phyloP scores from a whole-genome alignment of 768 basidiomycete species.

The Collybiopsis luxurians region DNA sequence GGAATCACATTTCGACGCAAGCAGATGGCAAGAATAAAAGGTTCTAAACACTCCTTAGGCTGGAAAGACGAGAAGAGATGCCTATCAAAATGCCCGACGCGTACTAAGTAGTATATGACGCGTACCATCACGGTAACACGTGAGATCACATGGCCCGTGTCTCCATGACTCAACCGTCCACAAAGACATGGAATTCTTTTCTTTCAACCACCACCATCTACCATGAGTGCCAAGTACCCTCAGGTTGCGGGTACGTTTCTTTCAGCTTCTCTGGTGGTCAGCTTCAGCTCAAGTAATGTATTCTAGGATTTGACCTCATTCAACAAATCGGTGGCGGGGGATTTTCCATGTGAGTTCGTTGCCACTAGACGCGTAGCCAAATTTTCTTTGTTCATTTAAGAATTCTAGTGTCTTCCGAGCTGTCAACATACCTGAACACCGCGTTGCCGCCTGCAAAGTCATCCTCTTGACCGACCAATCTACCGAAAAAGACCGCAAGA shows the following conservation, averaged over 20 bases:
- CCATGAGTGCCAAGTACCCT: neutral
- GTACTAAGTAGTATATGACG: too few relatives aligned
- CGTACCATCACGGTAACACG: too few relatives aligned
- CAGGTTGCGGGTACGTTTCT: neutral
- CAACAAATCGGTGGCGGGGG: slow-evolving; percentile 85
- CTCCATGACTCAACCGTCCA: too few relatives aligned
- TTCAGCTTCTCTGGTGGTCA: neutral
- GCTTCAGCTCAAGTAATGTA: neutral
- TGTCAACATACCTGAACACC: slow-evolving; percentile 60
- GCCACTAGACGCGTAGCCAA: neutral
- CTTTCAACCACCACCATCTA: neutral
- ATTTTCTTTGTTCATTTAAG: neutral
- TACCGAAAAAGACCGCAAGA: slow-evolving; percentile 70
- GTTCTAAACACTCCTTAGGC: too few relatives aligned
- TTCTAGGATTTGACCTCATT: slow-evolving; percentile 66
- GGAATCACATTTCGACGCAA: too few relatives aligned
- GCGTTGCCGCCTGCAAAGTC: slow-evolving; percentile 87
- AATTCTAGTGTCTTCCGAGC: slow-evolving; percentile 75
- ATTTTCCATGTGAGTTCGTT: slow-evolving; percentile 68
- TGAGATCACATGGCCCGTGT: too few relatives aligned
- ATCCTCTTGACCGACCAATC: slow-evolving; percentile 62
- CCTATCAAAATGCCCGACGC: too few relatives aligned
- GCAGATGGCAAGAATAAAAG: too few relatives aligned
- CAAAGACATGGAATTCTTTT: too few relatives aligned
- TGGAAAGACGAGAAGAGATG: too few relatives aligned